These are phyloP conservation scores for Sugiyamaella qingdaonensis DNA, from an alignment of 805 yeast genomes.

Conservation along the genomic window DNA sequence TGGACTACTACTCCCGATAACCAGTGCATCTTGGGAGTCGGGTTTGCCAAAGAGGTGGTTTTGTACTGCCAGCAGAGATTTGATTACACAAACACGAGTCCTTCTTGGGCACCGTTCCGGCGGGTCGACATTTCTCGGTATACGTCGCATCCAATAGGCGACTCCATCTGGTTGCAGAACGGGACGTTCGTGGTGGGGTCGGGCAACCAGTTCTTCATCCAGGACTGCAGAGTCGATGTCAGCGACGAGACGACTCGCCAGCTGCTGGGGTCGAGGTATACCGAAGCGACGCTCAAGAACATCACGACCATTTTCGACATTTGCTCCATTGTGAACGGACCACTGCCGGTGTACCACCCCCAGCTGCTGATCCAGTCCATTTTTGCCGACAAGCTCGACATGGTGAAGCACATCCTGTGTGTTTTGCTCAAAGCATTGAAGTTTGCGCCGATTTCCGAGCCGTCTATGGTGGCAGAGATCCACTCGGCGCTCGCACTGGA, in stretches of 20 bases:
- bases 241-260: conserved; percentile 48
- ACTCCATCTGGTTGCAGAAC: conserved; percentile 77
- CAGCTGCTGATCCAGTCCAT: conserved; percentile 75
- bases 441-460: conserved; percentile 44
- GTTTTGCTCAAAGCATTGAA: conserved; percentile 52
- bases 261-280: conserved; percentile 52
- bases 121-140: conserved; percentile 63
- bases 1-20: conserved; percentile 73
- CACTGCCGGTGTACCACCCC: conserved; percentile 86
- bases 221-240: conserved; percentile 62
- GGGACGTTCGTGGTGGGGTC: conserved; percentile 79
- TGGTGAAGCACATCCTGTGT: conserved; percentile 55
- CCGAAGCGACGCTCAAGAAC: conserved; percentile 16
- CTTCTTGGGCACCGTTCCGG: conserved; percentile 73
- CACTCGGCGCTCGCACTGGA: conserved; percentile 27
- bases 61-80: conserved; percentile 79
- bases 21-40: conserved; percentile 75
- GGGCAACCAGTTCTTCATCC: conserved; percentile 84
- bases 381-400: conserved; percentile 52
- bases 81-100: conserved; percentile 78
- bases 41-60: conserved; percentile 56
- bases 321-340: conserved; percentile 79
- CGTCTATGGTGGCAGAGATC: conserved; percentile 32
- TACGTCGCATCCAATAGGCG: conserved; percentile 82
- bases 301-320: conserved; percentile 52